Evolutionary conservation across 352 stramenopile genomes (phyloP).

Genomic region (Phytophthora europaea): DNA sequence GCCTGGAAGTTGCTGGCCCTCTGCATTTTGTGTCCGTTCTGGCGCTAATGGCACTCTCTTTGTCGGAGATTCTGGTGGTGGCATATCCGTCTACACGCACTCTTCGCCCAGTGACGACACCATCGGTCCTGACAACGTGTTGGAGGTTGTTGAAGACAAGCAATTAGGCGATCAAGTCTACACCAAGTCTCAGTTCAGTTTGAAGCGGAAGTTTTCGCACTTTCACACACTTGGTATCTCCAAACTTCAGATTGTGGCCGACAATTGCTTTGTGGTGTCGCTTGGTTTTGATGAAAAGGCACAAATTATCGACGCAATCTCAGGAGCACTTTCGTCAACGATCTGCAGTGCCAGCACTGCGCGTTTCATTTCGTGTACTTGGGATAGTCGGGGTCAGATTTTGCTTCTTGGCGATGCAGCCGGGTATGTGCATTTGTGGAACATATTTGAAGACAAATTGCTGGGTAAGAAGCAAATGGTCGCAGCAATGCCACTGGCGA

Average conservation of each 20-base stretch:
- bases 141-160: constrained; percentile 26
- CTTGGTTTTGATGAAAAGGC: constrained; percentile 82
- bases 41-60: constrained; percentile 60
- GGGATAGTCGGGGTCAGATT: constrained; percentile 58
- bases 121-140: constrained; percentile 1
- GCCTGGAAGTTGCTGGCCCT: constrained; percentile 65
- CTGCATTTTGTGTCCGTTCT: constrained; percentile 61
- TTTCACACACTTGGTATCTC: constrained; percentile 77
- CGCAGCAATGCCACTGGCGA: constrained; percentile 13
- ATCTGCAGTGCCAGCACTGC: constrained; percentile 58
- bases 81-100: constrained; percentile 68
- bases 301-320: constrained; percentile 76
- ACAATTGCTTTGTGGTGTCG: constrained; percentile 80
- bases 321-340: constrained; percentile 60
- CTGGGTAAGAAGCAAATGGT: constrained; percentile 50
- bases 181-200: constrained; percentile 56
- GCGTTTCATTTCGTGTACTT: constrained; percentile 70
- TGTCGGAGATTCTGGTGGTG: constrained; percentile 70
- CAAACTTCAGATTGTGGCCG: constrained; percentile 61
- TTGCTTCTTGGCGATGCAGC: constrained; percentile 66
- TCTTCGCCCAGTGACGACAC: constrained; percentile 1
- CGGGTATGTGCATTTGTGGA: constrained; percentile 69
- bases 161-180: constrained; percentile 15
- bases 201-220: constrained; percentile 69
- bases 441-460: constrained; percentile 76